Evolutionary conservation across 2,329 filamentous ascomycete species (phyloP).

Genomic region (Lasiodiplodia sp.): DNA sequence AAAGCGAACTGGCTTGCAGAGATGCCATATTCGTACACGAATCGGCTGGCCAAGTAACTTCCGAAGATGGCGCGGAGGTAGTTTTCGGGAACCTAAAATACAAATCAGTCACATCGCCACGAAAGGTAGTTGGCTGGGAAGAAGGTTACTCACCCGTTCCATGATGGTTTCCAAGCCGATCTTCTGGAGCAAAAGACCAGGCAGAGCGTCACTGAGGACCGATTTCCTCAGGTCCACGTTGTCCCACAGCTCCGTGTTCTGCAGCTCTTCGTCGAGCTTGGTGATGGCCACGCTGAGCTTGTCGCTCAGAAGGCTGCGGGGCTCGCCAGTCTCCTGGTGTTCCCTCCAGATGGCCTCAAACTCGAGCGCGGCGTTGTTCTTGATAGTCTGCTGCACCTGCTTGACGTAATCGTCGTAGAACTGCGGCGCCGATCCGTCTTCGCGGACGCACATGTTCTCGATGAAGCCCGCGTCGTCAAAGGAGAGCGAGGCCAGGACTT

Average conservation of each 20-base stretch:
- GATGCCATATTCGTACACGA: constrained; percentile 95
- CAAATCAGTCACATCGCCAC: constrained; percentile 29
- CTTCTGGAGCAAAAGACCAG: constrained; percentile 82
- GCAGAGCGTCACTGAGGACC: constrained; percentile 85
- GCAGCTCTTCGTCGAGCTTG: constrained; percentile 94
- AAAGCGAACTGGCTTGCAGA: constrained; percentile 96
- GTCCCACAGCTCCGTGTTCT: constrained; percentile 90
- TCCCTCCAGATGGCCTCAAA: constrained; percentile 99
- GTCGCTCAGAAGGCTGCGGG: constrained; percentile 89
- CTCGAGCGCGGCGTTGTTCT: constrained; percentile 88
- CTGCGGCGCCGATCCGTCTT: constrained; percentile 78
- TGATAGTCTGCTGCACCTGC: constrained; percentile 88
- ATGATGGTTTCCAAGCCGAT: constrained; percentile 91
- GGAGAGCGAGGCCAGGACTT: constrained; percentile 91
- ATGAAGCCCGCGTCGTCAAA: constrained; percentile 91
- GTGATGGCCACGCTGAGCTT: constrained; percentile 91
- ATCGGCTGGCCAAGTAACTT: constrained; percentile 91
- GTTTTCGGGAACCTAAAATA: constrained; percentile 75
- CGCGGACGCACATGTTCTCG: constrained; percentile 88
- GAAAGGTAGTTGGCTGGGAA: background rate
- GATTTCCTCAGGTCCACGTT: constrained; percentile 78
- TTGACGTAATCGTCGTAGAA: constrained; percentile 96
- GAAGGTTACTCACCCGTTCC: constrained; percentile 65
- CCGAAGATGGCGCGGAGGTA: constrained; percentile 97
- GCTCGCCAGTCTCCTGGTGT: constrained; percentile 78